A percentile compares a stretch with the other conserved stretches of the same genome.
Evolutionary conservation across 345 rosid species (phyloP).

Genomic region (Eucalyptus grandis): DNA sequence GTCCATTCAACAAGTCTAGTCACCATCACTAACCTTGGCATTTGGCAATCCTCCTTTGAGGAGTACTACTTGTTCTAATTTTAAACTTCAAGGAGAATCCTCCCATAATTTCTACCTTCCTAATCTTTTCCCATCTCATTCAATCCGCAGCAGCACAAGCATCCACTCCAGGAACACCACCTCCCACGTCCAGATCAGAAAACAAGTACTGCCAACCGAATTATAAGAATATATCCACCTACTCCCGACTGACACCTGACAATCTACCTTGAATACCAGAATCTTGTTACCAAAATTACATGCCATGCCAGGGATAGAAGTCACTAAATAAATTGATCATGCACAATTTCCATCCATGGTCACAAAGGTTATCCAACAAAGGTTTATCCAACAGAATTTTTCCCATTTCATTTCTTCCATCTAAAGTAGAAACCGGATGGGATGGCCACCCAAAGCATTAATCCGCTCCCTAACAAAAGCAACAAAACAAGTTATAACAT

Average conservation of each 20-base stretch:
- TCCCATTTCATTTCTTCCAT: constrained; percentile 24
- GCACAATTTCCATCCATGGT: not conserved
- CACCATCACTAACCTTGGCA: too few relatives aligned
- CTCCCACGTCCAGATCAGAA: not conserved
- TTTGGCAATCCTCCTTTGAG: too few relatives aligned
- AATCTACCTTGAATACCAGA: not conserved
- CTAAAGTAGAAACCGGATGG: constrained; percentile 49
- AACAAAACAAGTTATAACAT: not conserved
- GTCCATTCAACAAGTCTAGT: not conserved
- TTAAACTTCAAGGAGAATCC: not conserved
- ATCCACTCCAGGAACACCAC: not conserved
- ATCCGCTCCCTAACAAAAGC: constrained; percentile 30
- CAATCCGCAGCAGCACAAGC: not conserved
- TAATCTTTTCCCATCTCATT: not conserved
- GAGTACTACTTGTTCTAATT: not conserved
- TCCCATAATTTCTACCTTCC: not conserved
- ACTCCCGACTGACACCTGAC: accelerated
- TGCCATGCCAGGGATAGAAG: not conserved
- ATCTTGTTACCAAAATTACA: not conserved
- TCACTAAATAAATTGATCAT: not conserved
- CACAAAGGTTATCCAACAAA: not conserved
- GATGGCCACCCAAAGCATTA: constrained; percentile 57
- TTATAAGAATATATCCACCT: not conserved
- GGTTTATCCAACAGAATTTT: not conserved
- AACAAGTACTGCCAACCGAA: not conserved